phyloP scores from a whole-genome alignment of 495 filamentous ascomycete species.

The Daldinia childiae region DNA sequence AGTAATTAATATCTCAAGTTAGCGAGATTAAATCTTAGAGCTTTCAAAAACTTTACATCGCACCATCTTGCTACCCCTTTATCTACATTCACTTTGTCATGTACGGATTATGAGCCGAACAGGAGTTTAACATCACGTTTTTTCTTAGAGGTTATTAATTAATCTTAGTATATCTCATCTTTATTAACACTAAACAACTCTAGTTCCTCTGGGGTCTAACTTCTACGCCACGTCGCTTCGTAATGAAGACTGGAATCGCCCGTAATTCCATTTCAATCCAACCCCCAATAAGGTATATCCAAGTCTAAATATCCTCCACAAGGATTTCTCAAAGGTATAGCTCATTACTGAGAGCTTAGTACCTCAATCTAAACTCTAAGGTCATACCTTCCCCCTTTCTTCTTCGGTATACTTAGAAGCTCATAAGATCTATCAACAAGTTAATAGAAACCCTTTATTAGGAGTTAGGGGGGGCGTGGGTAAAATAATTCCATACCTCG shows the following conservation, averaged over 20 bases:
- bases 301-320: neutral
- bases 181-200: neutral
- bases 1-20: too few species aligned
- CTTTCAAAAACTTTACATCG: too few species aligned
- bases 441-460: conserved; percentile 35
- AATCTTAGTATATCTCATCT: neutral
- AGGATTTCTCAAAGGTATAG: neutral
- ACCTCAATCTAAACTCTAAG: neutral
- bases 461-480: neutral
- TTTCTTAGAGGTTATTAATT: neutral
- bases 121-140: too few species aligned
- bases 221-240: neutral
- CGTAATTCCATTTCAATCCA: neutral
- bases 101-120: too few species aligned
- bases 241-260: neutral
- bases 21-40: too few species aligned
- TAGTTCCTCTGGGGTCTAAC: neutral
- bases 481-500: conserved; percentile 71
- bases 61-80: too few species aligned
- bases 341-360: neutral
- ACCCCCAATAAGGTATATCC: neutral
- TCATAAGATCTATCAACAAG: conserved; percentile 67
- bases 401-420: conserved; percentile 56
- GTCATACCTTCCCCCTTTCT: neutral
- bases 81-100: too few species aligned